Evolutionary conservation across 148 eudicot genomes (phyloP).

Genomic region (Mesembryanthemum crystallinum): DNA sequence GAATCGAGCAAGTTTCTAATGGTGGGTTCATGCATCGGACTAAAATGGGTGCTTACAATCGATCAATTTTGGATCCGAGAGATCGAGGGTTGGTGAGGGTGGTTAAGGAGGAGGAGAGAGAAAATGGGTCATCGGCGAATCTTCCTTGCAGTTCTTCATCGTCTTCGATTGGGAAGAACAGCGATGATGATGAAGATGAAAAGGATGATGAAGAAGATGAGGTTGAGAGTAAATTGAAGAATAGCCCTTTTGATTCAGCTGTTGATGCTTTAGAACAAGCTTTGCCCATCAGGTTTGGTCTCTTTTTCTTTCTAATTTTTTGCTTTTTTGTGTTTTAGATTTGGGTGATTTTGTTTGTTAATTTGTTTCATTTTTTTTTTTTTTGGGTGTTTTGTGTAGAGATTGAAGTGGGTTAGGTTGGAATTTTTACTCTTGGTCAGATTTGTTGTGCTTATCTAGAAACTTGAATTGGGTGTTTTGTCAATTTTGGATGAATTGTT

Average conservation of each 20-base stretch:
- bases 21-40: slow-evolving; percentile 21
- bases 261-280: slow-evolving; percentile 60
- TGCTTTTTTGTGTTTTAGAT: neutral
- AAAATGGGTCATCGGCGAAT: neutral
- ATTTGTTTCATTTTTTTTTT: neutral
- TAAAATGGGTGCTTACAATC: slow-evolving; percentile 13
- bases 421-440: neutral
- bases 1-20: slow-evolving; percentile 16
- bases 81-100: slow-evolving; percentile 28
- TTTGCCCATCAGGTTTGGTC: slow-evolving; percentile 58
- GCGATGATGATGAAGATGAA: slow-evolving; percentile 41
- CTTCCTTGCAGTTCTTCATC: slow-evolving; percentile 34
- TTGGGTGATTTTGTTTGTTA: neutral
- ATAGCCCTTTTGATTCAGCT: slow-evolving; percentile 39
- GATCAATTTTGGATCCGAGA: slow-evolving; percentile 18
- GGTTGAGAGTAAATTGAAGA: slow-evolving; percentile 51
- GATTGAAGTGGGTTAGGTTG: neutral
- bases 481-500: neutral
- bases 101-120: slow-evolving; percentile 20
- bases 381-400: neutral
- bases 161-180: slow-evolving; percentile 75
- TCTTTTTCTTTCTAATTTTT: neutral
- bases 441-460: neutral
- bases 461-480: slow-evolving; percentile 4
- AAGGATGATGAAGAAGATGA: slow-evolving; percentile 45